Evolutionary conservation across 164 flowering plant genomes (phyloP).

Genomic region (Aristolochia contorta): DNA sequence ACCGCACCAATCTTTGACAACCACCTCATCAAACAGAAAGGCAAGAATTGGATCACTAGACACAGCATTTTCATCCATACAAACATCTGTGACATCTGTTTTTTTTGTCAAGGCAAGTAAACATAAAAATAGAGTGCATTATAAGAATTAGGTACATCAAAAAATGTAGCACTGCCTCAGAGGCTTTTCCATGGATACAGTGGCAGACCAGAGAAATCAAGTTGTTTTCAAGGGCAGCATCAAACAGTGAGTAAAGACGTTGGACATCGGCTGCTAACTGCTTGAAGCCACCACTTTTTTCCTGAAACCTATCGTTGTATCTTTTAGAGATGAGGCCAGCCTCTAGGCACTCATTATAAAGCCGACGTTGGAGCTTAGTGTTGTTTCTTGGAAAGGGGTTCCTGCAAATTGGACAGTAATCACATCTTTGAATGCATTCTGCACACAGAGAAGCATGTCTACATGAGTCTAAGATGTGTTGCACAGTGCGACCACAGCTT

Average conservation of each 20-base stretch:
- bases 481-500: conserved; percentile 84
- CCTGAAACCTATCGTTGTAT: conserved; percentile 55
- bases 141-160: not conserved
- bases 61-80: conserved; percentile 98
- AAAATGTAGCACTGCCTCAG: not conserved
- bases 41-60: conserved; percentile 95
- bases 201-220: conserved; percentile 85
- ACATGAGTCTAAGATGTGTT: conserved; percentile 58
- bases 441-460: conserved; percentile 88
- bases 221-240: conserved; percentile 85
- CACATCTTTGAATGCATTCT: conserved; percentile 87
- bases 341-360: conserved; percentile 72
- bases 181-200: conserved; percentile 61
- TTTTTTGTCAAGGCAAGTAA: conserved; percentile 27
- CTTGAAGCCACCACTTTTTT: conserved; percentile 42
- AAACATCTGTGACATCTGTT: conserved; percentile 94
- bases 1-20: conserved; percentile 96
- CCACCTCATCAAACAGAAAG: conserved; percentile 92
- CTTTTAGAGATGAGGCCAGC: conserved; percentile 79
- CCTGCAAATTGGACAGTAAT: conserved; percentile 88
- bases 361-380: conserved; percentile 44
- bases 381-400: conserved; percentile 45
- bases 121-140: not conserved
- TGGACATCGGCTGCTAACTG: conserved; percentile 53
- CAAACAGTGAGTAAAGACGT: conserved; percentile 81